Percentiles rank a stretch among this genome's conserved stretches.
Evolutionary conservation across 345 rosid genomes (phyloP).

Genomic region (Brassica nigra): DNA sequence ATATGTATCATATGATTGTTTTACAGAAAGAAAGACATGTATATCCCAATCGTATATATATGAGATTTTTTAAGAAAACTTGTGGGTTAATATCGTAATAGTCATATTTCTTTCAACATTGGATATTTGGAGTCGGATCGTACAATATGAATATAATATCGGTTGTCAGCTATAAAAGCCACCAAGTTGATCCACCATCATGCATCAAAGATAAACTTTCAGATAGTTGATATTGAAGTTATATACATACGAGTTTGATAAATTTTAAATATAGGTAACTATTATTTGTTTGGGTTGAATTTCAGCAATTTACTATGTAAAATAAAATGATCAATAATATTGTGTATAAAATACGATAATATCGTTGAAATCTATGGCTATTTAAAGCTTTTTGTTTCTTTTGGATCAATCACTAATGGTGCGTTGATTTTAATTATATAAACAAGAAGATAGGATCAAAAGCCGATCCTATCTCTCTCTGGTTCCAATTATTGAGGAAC

Average conservation of each 20-base stretch:
- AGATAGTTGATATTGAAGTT: neutral
- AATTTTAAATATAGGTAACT: neutral
- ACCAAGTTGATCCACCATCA: slow-evolving; percentile 19
- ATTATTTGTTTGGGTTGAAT: neutral
- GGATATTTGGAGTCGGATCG: slow-evolving; percentile 2
- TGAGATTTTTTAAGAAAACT: neutral
- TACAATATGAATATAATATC: neutral
- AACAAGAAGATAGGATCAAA: slow-evolving; percentile 41
- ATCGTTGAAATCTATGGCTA: neutral
- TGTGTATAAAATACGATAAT: neutral
- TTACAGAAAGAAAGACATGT: neutral
- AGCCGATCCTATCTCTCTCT: slow-evolving; percentile 40
- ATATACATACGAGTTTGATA: neutral
- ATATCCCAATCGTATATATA: too few species aligned
- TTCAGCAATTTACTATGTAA: neutral
- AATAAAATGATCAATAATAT: neutral
- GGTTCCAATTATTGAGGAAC: slow-evolving; percentile 46
- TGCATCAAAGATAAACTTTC: neutral
- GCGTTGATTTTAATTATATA: slow-evolving; percentile 25
- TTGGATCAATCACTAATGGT: slow-evolving; percentile 27
- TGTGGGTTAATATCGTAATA: neutral
- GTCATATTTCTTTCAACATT: neutral
- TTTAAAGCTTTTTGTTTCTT: neutral
- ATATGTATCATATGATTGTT: slow-evolving; percentile 10
- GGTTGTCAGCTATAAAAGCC: slow-evolving; percentile 9